Percentiles rank a stretch among this genome's conserved stretches.
Conservation (phyloP, 345 rosid species). For the Turnera subulata region DNA sequence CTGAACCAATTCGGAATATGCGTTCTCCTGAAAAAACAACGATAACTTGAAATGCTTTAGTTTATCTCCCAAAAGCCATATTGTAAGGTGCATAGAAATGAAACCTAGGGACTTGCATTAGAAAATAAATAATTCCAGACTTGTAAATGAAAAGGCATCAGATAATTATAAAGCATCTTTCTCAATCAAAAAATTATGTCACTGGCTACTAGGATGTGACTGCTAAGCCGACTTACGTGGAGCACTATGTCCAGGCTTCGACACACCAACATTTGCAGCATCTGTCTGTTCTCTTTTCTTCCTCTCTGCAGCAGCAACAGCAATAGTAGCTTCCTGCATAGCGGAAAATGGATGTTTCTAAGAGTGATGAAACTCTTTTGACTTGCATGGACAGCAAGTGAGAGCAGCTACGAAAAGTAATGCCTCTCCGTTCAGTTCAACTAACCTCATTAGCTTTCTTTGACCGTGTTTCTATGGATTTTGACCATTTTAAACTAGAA, state of each 20-base stretch:
- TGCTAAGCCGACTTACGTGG: conserved; percentile 42
- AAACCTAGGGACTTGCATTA: background rate
- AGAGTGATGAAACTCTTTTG: background rate
- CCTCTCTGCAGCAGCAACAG: conserved; percentile 77
- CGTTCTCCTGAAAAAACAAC: conserved; percentile 51
- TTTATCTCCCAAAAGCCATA: conserved; percentile 1
- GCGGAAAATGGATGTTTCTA: conserved; percentile 9
- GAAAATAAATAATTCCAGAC: too few relatives aligned
- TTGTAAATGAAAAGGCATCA: too few relatives aligned
- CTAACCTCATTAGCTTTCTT: conserved; percentile 87
- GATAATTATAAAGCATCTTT: too few relatives aligned
- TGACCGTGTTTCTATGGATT: conserved; percentile 76
- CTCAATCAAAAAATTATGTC: background rate
- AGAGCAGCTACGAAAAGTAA: background rate
- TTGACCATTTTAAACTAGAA: conserved; percentile 89
- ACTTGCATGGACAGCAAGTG: background rate
- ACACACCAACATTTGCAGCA: conserved; percentile 31
- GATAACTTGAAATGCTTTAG: background rate
- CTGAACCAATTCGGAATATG: conserved; percentile 75
- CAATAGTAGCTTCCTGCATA: conserved; percentile 80
- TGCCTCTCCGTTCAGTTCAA: conserved; percentile 15
- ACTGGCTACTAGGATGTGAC: conserved; percentile 19
- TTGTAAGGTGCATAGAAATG: background rate
- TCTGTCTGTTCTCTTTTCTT: conserved; percentile 55
- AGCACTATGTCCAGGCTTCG: conserved; percentile 39